Evolutionary conservation across 768 basidiomycete species (phyloP).

Genomic region (Pholiota molesta): DNA sequence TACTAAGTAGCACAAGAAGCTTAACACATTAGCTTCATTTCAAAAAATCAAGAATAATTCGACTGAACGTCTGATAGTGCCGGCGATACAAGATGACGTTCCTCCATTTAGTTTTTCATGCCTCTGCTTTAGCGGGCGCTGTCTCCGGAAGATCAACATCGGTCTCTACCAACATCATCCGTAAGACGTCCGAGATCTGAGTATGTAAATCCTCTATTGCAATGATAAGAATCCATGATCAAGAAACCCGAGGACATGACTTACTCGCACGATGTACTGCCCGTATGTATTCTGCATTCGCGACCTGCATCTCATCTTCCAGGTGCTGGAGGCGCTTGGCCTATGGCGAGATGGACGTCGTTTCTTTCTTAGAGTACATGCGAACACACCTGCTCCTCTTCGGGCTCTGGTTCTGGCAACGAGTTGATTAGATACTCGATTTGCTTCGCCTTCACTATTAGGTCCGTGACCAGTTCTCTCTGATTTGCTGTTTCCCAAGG

Average conservation of each 20-base stretch:
- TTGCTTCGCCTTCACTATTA: slow-evolving; percentile 88
- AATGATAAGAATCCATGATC: not conserved
- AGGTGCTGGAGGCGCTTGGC: slow-evolving; percentile 67
- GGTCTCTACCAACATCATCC: slow-evolving; percentile 57
- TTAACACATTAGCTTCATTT: too few species aligned
- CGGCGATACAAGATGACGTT: too few species aligned
- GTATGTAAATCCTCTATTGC: slow-evolving; percentile 57
- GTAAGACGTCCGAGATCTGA: slow-evolving; percentile 62
- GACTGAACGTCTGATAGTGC: too few species aligned
- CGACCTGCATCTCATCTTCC: slow-evolving; percentile 70
- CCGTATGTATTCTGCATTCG: slow-evolving; percentile 74
- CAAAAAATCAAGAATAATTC: too few species aligned
- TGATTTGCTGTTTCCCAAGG: slow-evolving; percentile 61
- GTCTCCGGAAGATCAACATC: slow-evolving; percentile 30
- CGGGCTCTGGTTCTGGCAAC: slow-evolving; percentile 76
- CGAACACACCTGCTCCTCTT: slow-evolving; percentile 67
- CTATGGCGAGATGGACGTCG: slow-evolving; percentile 33
- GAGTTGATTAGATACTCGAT: slow-evolving; percentile 83
- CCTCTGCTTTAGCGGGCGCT: not conserved
- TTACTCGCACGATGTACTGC: slow-evolving; percentile 79
- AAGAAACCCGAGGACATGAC: slow-evolving; percentile 29
- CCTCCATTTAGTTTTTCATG: not conserved
- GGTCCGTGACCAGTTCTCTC: slow-evolving; percentile 80
- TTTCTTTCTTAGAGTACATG: not conserved
- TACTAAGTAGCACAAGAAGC: too few species aligned